phyloP scores from a whole-genome alignment of 345 rosid genomes.

The Eucalyptus pumila region DNA sequence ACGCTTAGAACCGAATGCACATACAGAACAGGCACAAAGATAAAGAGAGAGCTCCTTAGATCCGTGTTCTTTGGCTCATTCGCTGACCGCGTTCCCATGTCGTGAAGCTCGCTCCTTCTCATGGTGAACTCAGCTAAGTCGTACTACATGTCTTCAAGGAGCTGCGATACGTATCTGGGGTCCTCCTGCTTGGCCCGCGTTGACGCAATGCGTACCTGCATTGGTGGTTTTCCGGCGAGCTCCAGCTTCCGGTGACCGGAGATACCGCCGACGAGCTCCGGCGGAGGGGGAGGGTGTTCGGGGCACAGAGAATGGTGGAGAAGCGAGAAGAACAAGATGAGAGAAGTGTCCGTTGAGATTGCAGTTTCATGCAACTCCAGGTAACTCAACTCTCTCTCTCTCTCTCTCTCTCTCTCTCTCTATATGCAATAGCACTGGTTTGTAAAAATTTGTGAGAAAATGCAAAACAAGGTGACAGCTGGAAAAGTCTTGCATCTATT shows the following conservation, averaged over 20 bases:
- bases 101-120: background rate
- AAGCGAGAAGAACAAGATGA: conserved; percentile 23
- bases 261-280: background rate
- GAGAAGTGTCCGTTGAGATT: conserved; percentile 12
- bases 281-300: conserved; percentile 8
- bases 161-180: background rate
- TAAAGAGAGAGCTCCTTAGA: background rate
- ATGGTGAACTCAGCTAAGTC: background rate
- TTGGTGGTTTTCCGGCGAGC: background rate
- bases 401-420: background rate
- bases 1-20: background rate
- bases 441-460: background rate
- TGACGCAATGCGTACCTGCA: background rate
- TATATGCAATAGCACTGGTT: background rate
- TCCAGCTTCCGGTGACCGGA: background rate
- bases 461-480: background rate
- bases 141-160: background rate
- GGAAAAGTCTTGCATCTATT: background rate
- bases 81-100: background rate
- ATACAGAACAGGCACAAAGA: background rate
- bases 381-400: background rate
- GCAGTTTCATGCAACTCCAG: conserved; percentile 43
- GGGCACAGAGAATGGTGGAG: conserved; percentile 16
- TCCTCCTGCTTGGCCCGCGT: background rate
- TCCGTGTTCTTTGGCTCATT: background rate